A percentile compares a stretch with the other conserved stretches of the same genome.
phyloP scores from a whole-genome alignment of 805 yeast genomes.

The Starmerella ratchasimensis region DNA sequence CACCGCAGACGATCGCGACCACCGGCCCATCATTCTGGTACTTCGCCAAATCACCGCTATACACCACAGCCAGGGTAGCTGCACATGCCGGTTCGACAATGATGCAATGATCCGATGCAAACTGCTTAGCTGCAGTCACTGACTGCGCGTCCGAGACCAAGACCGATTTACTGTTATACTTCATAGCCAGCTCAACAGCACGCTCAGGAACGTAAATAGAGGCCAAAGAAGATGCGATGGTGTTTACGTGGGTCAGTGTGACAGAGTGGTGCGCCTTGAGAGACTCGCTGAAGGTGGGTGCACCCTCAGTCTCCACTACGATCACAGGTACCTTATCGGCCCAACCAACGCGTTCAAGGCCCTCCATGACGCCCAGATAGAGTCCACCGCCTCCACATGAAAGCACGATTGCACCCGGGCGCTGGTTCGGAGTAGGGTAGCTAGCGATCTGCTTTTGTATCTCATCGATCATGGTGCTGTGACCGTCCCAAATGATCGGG shows the following conservation, averaged over 20 bases:
- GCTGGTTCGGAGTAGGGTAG: conserved; percentile 26
- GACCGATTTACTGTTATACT: conserved; percentile 32
- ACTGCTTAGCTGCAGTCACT: conserved; percentile 37
- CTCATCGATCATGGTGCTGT: conserved; percentile 86
- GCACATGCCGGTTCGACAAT: conserved; percentile 65
- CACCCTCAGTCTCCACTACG: conserved; percentile 40
- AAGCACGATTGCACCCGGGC: conserved; percentile 69
- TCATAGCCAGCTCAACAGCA: conserved; percentile 35
- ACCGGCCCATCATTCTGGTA: conserved; percentile 7
- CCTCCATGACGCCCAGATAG: conserved; percentile 74
- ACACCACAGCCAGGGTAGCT: conserved; percentile 42
- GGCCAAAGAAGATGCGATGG: conserved; percentile 54
- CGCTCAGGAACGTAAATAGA: conserved; percentile 41
- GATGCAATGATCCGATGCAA: conserved; percentile 37
- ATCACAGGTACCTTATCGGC: conserved; percentile 26
- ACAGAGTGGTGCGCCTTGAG: conserved; percentile 35
- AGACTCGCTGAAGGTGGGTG: conserved; percentile 32
- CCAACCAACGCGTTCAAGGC: conserved; percentile 48
- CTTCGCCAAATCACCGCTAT: conserved; percentile 8
- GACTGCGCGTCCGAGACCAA: conserved; percentile 44
- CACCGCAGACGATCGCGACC: conserved; percentile 19
- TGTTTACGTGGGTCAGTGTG: conserved; percentile 31
- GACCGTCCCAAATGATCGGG: conserved; percentile 89
- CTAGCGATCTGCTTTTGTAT: conserved; percentile 61
- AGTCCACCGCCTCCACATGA: conserved; percentile 97